Conservation (phyloP, 2,329 filamentous ascomycete species). For the Alternaria sp. region DNA sequence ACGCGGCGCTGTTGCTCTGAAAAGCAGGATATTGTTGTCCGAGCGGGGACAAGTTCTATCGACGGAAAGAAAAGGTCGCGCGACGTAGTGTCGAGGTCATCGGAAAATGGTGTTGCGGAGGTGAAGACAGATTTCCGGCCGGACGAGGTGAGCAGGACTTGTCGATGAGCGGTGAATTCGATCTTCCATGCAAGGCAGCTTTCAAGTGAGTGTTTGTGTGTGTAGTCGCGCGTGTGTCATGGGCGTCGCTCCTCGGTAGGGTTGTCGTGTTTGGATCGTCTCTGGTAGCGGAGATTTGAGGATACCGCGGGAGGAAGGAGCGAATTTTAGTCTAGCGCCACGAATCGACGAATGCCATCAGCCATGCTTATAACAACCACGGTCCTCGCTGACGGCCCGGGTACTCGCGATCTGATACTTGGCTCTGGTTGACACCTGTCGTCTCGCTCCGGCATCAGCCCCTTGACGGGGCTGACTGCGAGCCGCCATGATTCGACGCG, state of each 20-base stretch:
- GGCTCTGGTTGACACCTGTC: conserved; percentile 5
- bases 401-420: conserved; percentile 17
- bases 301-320: conserved; percentile 27
- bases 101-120: conserved; percentile 26
- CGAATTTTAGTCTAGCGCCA: conserved; percentile 25
- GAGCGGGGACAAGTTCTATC: conserved; percentile 22
- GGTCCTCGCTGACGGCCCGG: conserved; percentile 16
- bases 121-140: conserved; percentile 23
- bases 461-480: conserved; percentile 3
- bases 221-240: conserved; percentile 13
- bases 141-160: conserved; percentile 14
- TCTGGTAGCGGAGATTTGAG: conserved; percentile 30
- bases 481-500: background rate
- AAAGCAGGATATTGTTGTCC: background rate
- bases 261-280: conserved; percentile 11
- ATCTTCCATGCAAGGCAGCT: conserved; percentile 41
- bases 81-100: conserved; percentile 39
- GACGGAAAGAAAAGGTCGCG: conserved; percentile 24
- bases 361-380: conserved; percentile 8
- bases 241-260: conserved; percentile 26
- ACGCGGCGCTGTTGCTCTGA: background rate
- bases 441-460: background rate
- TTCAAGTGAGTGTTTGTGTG: conserved; percentile 1
- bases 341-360: conserved; percentile 8
- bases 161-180: conserved; percentile 22